These are phyloP conservation scores for Xerocomus amazonicus DNA, from an alignment of 1,284 basidiomycete species.

Conservation along the genomic window DNA sequence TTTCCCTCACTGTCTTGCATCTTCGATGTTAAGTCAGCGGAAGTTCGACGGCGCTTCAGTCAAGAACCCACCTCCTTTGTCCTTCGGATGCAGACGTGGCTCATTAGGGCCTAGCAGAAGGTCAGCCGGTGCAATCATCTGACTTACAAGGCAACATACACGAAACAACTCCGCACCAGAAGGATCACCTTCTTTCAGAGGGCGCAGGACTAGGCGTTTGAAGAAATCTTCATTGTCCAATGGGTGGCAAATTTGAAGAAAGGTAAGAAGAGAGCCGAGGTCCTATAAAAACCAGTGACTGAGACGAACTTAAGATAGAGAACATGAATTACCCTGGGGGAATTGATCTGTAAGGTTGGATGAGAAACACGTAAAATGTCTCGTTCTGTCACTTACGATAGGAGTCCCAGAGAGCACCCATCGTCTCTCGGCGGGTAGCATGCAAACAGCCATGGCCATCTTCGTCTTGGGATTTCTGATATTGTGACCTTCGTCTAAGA, in stretches of 20 bases:
- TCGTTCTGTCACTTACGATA: slow-evolving; percentile 55
- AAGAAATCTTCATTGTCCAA: slow-evolving; percentile 79
- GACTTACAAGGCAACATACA: slow-evolving; percentile 38
- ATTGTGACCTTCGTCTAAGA: slow-evolving; percentile 86
- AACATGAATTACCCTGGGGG: slow-evolving; percentile 50
- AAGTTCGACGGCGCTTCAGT: not conserved
- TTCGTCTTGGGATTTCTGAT: slow-evolving; percentile 85
- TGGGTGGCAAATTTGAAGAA: slow-evolving; percentile 77
- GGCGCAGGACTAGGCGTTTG: slow-evolving; percentile 70
- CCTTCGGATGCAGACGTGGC: slow-evolving; percentile 76
- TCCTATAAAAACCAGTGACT: slow-evolving; percentile 46
- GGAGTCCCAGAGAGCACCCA: slow-evolving; percentile 86
- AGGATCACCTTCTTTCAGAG: slow-evolving; percentile 64
- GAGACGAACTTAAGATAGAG: not conserved
- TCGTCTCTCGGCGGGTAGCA: slow-evolving; percentile 67
- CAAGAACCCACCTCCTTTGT: slow-evolving; percentile 72
- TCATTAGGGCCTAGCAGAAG: slow-evolving; percentile 68
- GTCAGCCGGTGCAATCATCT: slow-evolving; percentile 8
- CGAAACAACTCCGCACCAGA: slow-evolving; percentile 69
- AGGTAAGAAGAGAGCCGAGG: slow-evolving; percentile 79
- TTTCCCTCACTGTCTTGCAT: slow-evolving; percentile 81
- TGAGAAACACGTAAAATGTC: not conserved
- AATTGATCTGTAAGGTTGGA: slow-evolving; percentile 62
- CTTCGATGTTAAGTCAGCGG: slow-evolving; percentile 35
- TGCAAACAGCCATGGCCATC: slow-evolving; percentile 71